Percentiles rank a stretch among this genome's conserved stretches.
Evolutionary conservation across 2,329 filamentous ascomycete species (phyloP).

Genomic region (Escovopsis sp.): DNA sequence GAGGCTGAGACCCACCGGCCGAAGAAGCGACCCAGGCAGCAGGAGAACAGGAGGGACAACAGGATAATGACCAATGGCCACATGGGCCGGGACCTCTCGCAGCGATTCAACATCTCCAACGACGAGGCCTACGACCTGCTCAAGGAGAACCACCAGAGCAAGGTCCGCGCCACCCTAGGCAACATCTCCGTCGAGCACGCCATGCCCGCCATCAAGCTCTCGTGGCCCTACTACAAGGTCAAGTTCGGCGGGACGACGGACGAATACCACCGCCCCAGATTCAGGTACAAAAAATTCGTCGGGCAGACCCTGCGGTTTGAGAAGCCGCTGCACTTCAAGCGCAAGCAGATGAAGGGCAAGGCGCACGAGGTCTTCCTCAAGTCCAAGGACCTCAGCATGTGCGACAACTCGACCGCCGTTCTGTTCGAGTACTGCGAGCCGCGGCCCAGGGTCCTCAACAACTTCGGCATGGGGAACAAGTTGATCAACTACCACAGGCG

Average conservation of each 20-base stretch:
- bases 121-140: slow-evolving; percentile 90
- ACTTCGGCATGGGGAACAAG: slow-evolving; percentile 93
- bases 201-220: slow-evolving; percentile 75
- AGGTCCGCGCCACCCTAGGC: slow-evolving; percentile 81
- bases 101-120: slow-evolving; percentile 90
- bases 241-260: slow-evolving; percentile 59
- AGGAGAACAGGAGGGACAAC: slow-evolving; percentile 18
- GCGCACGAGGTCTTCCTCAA: slow-evolving; percentile 63
- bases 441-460: slow-evolving; percentile 78
- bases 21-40: slow-evolving; percentile 41
- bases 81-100: slow-evolving; percentile 55
- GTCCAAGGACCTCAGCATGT: slow-evolving; percentile 70
- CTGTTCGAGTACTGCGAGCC: slow-evolving; percentile 95
- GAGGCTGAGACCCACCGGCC: slow-evolving; percentile 56
- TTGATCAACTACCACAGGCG: slow-evolving; percentile 95
- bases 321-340: slow-evolving; percentile 58
- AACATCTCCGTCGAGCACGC: slow-evolving; percentile 91
- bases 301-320: slow-evolving; percentile 57
- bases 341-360: slow-evolving; percentile 69
- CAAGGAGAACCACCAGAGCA: slow-evolving; percentile 94
- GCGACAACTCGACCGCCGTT: slow-evolving; percentile 75
- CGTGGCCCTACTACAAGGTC: slow-evolving; percentile 93
- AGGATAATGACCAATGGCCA: slow-evolving; percentile 55
- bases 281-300: slow-evolving; percentile 54
- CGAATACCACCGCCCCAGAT: slow-evolving; percentile 69